Evolutionary conservation across 805 yeast genomes (phyloP).

Genomic region (Candida jianshihensis): DNA sequence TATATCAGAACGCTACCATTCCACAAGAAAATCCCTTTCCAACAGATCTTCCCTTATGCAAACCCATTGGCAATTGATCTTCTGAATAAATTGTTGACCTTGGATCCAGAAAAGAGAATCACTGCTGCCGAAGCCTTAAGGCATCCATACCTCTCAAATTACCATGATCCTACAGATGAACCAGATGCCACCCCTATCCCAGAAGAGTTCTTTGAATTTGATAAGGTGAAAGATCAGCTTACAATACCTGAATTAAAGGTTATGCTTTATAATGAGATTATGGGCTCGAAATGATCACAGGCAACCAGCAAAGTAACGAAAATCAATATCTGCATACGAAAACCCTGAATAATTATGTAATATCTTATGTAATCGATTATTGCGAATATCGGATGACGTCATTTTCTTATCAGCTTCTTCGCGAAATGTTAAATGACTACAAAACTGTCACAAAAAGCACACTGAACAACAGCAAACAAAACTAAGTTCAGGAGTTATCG

Average conservation of each 20-base stretch:
- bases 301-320: neutral
- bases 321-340: too few relatives aligned
- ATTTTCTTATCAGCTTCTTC: too few relatives aligned
- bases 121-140: constrained; percentile 76
- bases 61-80: constrained; percentile 66
- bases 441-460: too few relatives aligned
- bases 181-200: constrained; percentile 82
- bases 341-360: too few relatives aligned
- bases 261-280: constrained; percentile 72
- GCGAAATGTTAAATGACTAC: too few relatives aligned
- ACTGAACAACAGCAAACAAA: too few relatives aligned
- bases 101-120: constrained; percentile 78
- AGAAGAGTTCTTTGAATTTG: constrained; percentile 84
- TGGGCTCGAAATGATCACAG: neutral
- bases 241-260: constrained; percentile 69
- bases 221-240: constrained; percentile 72
- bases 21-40: constrained; percentile 52
- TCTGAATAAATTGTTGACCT: constrained; percentile 62
- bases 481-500: too few relatives aligned
- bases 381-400: too few relatives aligned
- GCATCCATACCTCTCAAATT: constrained; percentile 82
- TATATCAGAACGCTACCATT: constrained; percentile 77
- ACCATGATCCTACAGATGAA: constrained; percentile 93
- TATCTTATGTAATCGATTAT: too few relatives aligned
- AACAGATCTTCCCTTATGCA: constrained; percentile 37